Base-by-base conservation (phyloP, 2,329 filamentous ascomycete species). In the Aspergillus spinulosporus region DNA sequence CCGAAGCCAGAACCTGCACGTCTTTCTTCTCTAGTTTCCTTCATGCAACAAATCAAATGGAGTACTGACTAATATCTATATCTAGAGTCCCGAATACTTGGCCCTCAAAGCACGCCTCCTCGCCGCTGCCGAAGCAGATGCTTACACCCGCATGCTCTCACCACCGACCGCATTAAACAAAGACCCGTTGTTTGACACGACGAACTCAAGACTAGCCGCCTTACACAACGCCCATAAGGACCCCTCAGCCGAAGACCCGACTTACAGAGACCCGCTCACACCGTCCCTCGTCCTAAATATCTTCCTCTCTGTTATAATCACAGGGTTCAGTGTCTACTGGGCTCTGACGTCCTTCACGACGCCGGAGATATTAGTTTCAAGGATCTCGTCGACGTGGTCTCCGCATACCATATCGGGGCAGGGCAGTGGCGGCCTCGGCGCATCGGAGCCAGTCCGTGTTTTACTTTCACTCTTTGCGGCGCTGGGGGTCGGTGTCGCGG, bases 81-180 rank as follows among this genome's bases (percentile, higher is more conserved):
- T 28, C n/a, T 34, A 68, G 68, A 95, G 85, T 1, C 78, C 86
- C 5, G 88, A 96, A 75, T 97, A 93, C 77, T 89, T 90, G 72
- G 88, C 87, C 5, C 80, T 96, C 1, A 97, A 97, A 91, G 86
- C 86, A 26, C 86, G 88, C 12, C 84, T 99, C 15, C 90, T 91
- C 60, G 85, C 83, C 58, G 87, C 94, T 66, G 88, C 93, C 76
- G 92, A 97, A 78, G 83, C 86, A 62, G 85, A 88, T 59, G 82
- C 85, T 51, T 99, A 97, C 78, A 84, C 90, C 63, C 85, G 87
- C 68, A 91, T 97, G 86, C 76, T 88, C 49, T 86, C 87, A 60
- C 86, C 87, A 59, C 84, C 87, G 1, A 74, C 77, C 1, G 73
- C 80, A 1, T 72, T 76, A 1, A 70, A 78, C 59, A 82, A n/a